phyloP scores from a whole-genome alignment of 2,329 filamentous ascomycete species.

The Aspergillus quadricinctus region DNA sequence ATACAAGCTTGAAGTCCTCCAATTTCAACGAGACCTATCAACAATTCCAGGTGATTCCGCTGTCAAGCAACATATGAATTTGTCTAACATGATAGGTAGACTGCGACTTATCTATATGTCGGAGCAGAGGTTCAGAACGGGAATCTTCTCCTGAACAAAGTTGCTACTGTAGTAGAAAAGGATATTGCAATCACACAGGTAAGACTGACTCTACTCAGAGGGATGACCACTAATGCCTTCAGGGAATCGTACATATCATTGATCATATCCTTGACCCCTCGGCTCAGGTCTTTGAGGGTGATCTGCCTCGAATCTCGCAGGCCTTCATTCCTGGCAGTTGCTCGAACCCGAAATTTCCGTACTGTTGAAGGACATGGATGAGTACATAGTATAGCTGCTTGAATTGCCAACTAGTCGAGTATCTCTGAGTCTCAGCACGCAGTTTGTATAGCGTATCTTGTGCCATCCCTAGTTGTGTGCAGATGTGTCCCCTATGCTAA shows the following conservation, averaged over 20 bases:
- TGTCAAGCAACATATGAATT: background rate
- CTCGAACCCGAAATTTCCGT: constrained; percentile 1
- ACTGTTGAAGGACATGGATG: background rate
- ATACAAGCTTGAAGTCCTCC: background rate
- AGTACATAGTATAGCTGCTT: too few relatives aligned
- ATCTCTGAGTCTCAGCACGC: too few relatives aligned
- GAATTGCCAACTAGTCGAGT: too few relatives aligned
- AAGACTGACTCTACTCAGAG: background rate
- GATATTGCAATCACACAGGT: background rate
- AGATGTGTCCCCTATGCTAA: too few relatives aligned
- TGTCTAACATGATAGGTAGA: background rate
- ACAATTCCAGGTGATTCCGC: background rate
- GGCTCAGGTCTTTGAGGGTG: background rate
- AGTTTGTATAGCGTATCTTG: too few relatives aligned
- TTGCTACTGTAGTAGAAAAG: constrained; percentile 1
- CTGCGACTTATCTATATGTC: constrained; percentile 2
- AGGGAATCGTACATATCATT: constrained; percentile 2
- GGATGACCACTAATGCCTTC: background rate
- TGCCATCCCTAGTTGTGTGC: too few relatives aligned
- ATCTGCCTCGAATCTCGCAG: constrained; percentile 2
- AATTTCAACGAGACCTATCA: constrained; percentile 1
- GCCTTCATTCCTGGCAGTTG: constrained; percentile 3
- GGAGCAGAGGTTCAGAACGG: background rate
- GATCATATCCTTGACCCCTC: constrained; percentile 2
- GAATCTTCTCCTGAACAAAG: background rate